Conservation (phyloP, 495 filamentous ascomycete genomes). For the Penicillium taxi region DNA sequence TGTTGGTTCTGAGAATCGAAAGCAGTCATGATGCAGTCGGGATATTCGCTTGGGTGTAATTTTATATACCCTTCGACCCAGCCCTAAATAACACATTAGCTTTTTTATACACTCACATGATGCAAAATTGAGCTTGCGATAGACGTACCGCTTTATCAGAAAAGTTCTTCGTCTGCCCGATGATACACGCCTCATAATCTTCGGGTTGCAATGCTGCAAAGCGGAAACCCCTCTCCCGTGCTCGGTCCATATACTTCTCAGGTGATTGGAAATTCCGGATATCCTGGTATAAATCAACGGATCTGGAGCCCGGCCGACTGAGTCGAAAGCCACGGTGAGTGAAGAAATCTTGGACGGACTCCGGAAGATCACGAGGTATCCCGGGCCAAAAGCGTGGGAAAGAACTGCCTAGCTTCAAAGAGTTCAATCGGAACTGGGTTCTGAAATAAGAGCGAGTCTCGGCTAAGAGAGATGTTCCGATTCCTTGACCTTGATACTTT, state of each 20-base stretch:
- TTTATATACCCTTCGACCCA: conserved; percentile 41
- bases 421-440: conserved; percentile 15
- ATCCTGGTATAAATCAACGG: conserved; percentile 38
- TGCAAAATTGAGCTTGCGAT: neutral
- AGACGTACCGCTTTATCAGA: conserved; percentile 28
- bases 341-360: conserved; percentile 35
- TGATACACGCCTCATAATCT: conserved; percentile 36
- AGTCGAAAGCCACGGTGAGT: conserved; percentile 37
- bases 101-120: too few species aligned
- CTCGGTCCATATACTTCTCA: conserved; percentile 29
- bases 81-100: conserved; percentile 20
- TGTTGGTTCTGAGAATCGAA: conserved; percentile 35
- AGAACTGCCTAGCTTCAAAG: conserved; percentile 32
- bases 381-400: conserved; percentile 46
- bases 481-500: conserved; percentile 28
- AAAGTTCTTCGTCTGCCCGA: conserved; percentile 40
- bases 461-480: conserved; percentile 37
- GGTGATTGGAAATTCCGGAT: conserved; percentile 31
- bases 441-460: conserved; percentile 26
- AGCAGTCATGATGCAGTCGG: conserved; percentile 39
- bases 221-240: conserved; percentile 27
- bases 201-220: conserved; percentile 34
- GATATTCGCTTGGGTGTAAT: conserved; percentile 33
- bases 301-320: conserved; percentile 18
- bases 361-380: conserved; percentile 34